Evolutionary conservation across 1,284 basidiomycete species (phyloP).

Genomic region (Sporisorium sorghi): DNA sequence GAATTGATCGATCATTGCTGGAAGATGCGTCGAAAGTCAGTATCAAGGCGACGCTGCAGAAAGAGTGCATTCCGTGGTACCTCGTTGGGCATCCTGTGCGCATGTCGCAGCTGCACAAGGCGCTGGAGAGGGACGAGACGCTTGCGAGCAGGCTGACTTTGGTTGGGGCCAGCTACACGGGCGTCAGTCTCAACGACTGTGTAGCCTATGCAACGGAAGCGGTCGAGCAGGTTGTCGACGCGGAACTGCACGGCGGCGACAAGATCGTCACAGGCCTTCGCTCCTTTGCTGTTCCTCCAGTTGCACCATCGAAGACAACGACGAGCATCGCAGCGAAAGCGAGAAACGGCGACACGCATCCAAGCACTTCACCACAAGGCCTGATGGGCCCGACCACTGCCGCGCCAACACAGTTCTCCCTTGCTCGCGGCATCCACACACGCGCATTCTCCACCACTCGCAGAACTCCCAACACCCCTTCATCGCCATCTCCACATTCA

Average conservation of each 20-base stretch:
- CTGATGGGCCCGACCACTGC: constrained; percentile 30
- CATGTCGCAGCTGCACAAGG: constrained; percentile 75
- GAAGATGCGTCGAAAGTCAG: constrained; percentile 49
- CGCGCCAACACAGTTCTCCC: constrained; percentile 15
- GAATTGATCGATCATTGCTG: constrained; percentile 38
- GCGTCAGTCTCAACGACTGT: constrained; percentile 91
- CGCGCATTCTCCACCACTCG: constrained; percentile 16
- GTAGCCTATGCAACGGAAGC: constrained; percentile 70
- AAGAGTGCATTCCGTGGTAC: constrained; percentile 85
- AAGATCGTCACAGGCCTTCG: constrained; percentile 35
- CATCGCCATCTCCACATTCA: background rate
- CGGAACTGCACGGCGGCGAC: constrained; percentile 29
- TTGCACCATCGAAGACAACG: background rate
- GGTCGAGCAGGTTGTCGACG: constrained; percentile 38
- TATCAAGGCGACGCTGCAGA: constrained; percentile 73
- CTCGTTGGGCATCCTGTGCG: constrained; percentile 79
- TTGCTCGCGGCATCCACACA: constrained; percentile 29
- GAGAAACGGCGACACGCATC: constrained; percentile 14
- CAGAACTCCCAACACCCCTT: background rate
- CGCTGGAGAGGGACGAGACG: constrained; percentile 69
- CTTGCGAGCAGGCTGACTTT: constrained; percentile 77
- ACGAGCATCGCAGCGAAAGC: constrained; percentile 7
- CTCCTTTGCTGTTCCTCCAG: constrained; percentile 36
- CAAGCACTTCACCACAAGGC: constrained; percentile 19
- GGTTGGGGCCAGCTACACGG: constrained; percentile 86